These are phyloP conservation scores for Monilinia vaccinii-corymbosi DNA, from an alignment of 2,329 filamentous ascomycete genomes.

Conservation along the genomic window DNA sequence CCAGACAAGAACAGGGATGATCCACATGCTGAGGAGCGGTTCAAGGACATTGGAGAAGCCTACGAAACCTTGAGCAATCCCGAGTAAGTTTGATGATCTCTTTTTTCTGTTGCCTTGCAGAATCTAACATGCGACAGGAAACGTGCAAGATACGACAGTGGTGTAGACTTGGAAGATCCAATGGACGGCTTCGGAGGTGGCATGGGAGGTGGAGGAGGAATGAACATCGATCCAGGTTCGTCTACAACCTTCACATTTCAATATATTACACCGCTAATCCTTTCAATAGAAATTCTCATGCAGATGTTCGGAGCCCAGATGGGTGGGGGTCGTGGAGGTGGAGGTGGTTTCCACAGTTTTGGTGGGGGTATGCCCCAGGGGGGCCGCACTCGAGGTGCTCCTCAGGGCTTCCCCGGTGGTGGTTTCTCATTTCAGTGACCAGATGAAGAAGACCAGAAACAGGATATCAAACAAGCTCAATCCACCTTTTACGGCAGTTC, in stretches of 20 bases:
- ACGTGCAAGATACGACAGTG: conserved; percentile 81
- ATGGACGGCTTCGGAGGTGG: conserved; percentile 62
- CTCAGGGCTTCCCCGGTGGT: conserved; percentile 38
- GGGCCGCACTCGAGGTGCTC: conserved; percentile 24
- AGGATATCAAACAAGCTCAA: conserved; percentile 4
- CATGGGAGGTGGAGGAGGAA: conserved; percentile 41
- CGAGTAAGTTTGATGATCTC: conserved; percentile 56
- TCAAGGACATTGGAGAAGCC: conserved; percentile 97
- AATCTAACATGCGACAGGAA: conserved; percentile 51
- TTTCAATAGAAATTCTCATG: conserved; percentile 26
- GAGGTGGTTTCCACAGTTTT: conserved; percentile 38
- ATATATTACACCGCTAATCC: neutral
- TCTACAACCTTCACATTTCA: neutral
- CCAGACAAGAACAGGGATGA: conserved; percentile 96
- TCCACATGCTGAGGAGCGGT: conserved; percentile 73
- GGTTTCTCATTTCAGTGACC: conserved; percentile 51
- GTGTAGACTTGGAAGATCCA: conserved; percentile 82
- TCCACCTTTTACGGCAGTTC: neutral
- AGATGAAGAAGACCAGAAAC: conserved; percentile 15
- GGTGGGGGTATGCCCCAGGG: conserved; percentile 42
- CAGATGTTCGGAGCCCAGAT: conserved; percentile 30
- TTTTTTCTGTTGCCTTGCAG: neutral
- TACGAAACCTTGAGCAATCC: conserved; percentile 93
- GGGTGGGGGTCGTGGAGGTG: conserved; percentile 36
- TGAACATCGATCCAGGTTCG: conserved; percentile 29